Base-by-base conservation (phyloP, 1,139 yeast genomes). In the Keqinozyma sinolaborantium region DNA sequence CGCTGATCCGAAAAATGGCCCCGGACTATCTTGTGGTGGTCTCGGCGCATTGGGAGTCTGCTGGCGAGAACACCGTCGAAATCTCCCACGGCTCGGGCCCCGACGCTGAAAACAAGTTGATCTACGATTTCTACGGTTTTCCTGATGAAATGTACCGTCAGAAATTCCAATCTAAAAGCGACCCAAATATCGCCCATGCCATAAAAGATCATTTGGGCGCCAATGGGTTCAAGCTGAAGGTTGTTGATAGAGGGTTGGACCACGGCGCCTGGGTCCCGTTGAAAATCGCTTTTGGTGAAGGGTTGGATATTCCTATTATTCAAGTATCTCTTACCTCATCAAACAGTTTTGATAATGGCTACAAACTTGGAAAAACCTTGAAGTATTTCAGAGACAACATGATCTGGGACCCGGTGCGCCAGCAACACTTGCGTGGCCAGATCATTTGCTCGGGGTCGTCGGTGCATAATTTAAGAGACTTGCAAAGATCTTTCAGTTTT, bases 261-360 rank as follows among this genome's bases (percentile, higher is more conserved):
- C 95, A 84, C 54, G 95, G 95, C 2, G 82, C 71, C 3, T 84
- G 92, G 88, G 87, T 81, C 2, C 90, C 94, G 0, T 68, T 80
- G 36, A 79, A 81, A 47, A 83, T 81, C 16, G 87, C 86, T 3
- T 82, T 83, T 45, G 70, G 78, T 14, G 64, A 73, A 30, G 58
- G 74, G n/a, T 83, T 87, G 2, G 48, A 59, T 9, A 58, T 62
- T 4, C 50, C 65, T 0, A 39, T 82, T 21, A 63, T 84, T 28
- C 90, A 83, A 54, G 74, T 84, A 0, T 81, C 90, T 0, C 58
- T 83, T 30, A 70, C 81, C 2, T 50, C 67, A 5, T 72, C 66
- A 20, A 58, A 58, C 24, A 67, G 66, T 39, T 73, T 79, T 44
- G 64, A 59, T 11, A 43, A 62, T 3, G 81, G 77, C 44, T 68